phyloP scores from a whole-genome alignment of 2,329 filamentous ascomycete genomes.

The Arthrinium puccinioides region DNA sequence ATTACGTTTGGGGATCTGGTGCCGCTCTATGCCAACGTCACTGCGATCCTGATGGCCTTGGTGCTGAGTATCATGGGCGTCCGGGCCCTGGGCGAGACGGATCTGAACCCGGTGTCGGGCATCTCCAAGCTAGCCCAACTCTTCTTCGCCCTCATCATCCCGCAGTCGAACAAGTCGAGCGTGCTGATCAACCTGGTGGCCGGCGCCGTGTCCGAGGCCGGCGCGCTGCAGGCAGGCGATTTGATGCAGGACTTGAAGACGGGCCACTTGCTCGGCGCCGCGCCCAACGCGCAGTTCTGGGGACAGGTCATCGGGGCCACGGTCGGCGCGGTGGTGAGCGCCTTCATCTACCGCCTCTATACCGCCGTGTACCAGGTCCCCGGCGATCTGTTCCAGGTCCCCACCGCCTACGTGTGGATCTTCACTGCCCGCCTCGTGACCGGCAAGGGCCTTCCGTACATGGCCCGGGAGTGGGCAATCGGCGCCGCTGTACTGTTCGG shows the following conservation, averaged over 20 bases:
- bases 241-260: slow-evolving; percentile 97
- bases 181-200: slow-evolving; percentile 95
- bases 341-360: slow-evolving; percentile 83
- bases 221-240: slow-evolving; percentile 90
- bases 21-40: slow-evolving; percentile 65
- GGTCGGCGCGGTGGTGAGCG: slow-evolving; percentile 77
- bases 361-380: slow-evolving; percentile 82
- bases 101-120: slow-evolving; percentile 91
- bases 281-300: slow-evolving; percentile 92
- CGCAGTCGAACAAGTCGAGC: slow-evolving; percentile 70
- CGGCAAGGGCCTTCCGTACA: slow-evolving; percentile 75
- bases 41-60: slow-evolving; percentile 79
- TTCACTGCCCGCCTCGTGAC: slow-evolving; percentile 93
- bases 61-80: slow-evolving; percentile 69
- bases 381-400: slow-evolving; percentile 84
- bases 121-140: slow-evolving; percentile 96
- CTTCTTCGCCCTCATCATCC: slow-evolving; percentile 86
- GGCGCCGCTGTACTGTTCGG: slow-evolving; percentile 71
- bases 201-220: slow-evolving; percentile 77
- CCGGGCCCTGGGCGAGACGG: slow-evolving; percentile 69
- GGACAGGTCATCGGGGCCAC: slow-evolving; percentile 89
- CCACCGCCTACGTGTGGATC: slow-evolving; percentile 94
- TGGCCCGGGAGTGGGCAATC: slow-evolving; percentile 74
- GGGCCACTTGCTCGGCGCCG: slow-evolving; percentile 84
- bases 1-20: slow-evolving; percentile 78